Percentiles rank a stretch among this genome's conserved stretches.
phyloP scores from a whole-genome alignment of 495 filamentous ascomycete genomes.

The Talaromyces wortmannii region DNA sequence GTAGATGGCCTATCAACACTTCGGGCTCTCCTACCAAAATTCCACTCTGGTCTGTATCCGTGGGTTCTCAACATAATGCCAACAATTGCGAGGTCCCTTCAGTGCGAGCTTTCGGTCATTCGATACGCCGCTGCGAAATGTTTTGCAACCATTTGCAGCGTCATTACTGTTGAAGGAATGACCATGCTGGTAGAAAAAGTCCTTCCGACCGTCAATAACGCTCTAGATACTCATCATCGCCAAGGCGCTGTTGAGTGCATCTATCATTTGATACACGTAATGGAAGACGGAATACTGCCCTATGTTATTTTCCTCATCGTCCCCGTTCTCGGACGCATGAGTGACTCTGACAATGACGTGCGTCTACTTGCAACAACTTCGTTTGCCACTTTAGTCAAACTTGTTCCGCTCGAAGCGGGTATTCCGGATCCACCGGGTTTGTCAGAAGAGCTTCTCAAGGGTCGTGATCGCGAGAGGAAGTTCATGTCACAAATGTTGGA shows the following conservation, averaged over 20 bases:
- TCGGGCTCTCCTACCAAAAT: conserved; percentile 79
- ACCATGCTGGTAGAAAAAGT: conserved; percentile 92
- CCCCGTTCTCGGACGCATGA: conserved; percentile 98
- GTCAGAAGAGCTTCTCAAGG: conserved; percentile 77
- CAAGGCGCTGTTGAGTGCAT: conserved; percentile 92
- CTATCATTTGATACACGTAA: conserved; percentile 94
- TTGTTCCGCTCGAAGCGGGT: conserved; percentile 97
- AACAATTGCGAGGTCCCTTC: conserved; percentile 77
- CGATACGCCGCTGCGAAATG: conserved; percentile 97
- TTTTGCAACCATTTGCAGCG: conserved; percentile 93
- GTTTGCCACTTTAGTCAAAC: conserved; percentile 92
- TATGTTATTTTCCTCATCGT: conserved; percentile 99
- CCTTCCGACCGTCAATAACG: conserved; percentile 82
- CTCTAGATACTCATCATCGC: conserved; percentile 73
- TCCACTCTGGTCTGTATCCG: conserved; percentile 62
- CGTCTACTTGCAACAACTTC: conserved; percentile 92
- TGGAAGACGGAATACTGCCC: conserved; percentile 92
- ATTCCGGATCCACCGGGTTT: conserved; percentile 95
- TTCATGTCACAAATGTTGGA: conserved; percentile 97
- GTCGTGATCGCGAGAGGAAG: conserved; percentile 85
- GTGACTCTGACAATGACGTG: conserved; percentile 93
- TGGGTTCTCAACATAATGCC: conserved; percentile 81
- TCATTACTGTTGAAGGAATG: conserved; percentile 90
- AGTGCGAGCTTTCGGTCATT: conserved; percentile 81
- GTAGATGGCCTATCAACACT: conserved; percentile 91